Evolutionary conservation across 768 basidiomycete genomes (phyloP), one percentile per base, ranked within the genome.

Genomic region (Cystofilobasidium macerans): DNA sequence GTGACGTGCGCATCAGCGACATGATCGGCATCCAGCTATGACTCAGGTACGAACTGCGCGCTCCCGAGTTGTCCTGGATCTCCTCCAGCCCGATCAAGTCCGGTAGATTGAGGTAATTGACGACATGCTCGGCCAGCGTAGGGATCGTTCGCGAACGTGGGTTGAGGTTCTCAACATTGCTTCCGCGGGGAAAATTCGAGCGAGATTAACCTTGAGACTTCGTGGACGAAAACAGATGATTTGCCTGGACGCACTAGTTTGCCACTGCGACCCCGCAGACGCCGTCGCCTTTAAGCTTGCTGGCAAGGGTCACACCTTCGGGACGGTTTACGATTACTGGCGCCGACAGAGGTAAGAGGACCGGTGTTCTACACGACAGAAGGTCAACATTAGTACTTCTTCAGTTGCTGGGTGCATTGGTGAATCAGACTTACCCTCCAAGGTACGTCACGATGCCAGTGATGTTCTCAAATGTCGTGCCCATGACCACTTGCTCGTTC

Each of bases 61-160:
- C 8, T 9, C 40, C 58, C 30, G 30, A 32, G n/a, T 84, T 81
- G 72, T 84, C 83, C 70, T 84, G 82, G 20, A 85, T 81, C 70
- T 85, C 84, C 74, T 85, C 84, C 7, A 85, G 69, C 72, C 84
- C 84, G 69, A 85, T 72, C 60, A 85, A 77, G 70, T 85, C 83
- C 0, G 84, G 84, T 0, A 80, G 78, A 20, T 76, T 74, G 24
- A 85, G 78, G 64, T 76, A 75, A 24, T 77, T 75, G 8, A 76
- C 79, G 57, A 85, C 83, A 69, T 85, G 84, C 13, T 73, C 69
- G 1, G 83, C 83, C 47, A 84, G 76, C 22, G 69, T 69, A 0
- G 79, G 75, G 11, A 91, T 78, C 71, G 88, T 79, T 12, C 78
- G 76, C 69, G 90, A 91, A 12, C 73, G 75, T 1, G 89, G 87